These are phyloP conservation scores for Wickerhamiella bombiphila DNA, from an alignment of 805 yeast species.

Conservation along the genomic window DNA sequence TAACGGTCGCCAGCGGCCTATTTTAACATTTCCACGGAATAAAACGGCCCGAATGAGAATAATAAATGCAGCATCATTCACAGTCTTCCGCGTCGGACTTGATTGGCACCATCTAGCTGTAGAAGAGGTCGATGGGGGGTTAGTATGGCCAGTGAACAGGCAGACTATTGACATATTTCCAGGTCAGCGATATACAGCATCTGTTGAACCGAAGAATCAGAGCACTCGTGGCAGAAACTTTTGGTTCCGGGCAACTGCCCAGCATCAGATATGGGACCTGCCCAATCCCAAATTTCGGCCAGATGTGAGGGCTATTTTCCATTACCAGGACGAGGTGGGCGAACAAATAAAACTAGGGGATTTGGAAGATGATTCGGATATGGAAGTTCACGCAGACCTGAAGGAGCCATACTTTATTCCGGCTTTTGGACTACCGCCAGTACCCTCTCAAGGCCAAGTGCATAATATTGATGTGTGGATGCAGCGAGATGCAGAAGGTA, in stretches of 20 bases:
- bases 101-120: constrained; percentile 20
- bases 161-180: constrained; percentile 32
- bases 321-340: not conserved
- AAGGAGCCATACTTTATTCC: constrained; percentile 7
- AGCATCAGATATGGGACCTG: not conserved
- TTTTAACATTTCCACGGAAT: constrained; percentile 8
- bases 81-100: constrained; percentile 22
- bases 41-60: constrained; percentile 17
- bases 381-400: too few species aligned
- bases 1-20: constrained; percentile 25
- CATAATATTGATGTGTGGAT: constrained; percentile 5
- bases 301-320: not conserved
- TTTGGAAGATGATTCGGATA: not conserved
- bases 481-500: constrained; percentile 7
- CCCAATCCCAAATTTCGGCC: not conserved
- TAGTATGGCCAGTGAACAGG: constrained; percentile 16
- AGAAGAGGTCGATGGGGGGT: constrained; percentile 26
- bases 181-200: constrained; percentile 61
- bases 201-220: not conserved
- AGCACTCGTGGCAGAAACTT: not conserved
- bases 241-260: not conserved
- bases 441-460: not conserved
- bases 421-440: not conserved
- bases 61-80: constrained; percentile 24
- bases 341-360: not conserved